A percentile compares a stretch with the other conserved stretches of the same genome.
phyloP scores from a whole-genome alignment of 2,329 filamentous ascomycete species.

The Ophiostoma perfectum region DNA sequence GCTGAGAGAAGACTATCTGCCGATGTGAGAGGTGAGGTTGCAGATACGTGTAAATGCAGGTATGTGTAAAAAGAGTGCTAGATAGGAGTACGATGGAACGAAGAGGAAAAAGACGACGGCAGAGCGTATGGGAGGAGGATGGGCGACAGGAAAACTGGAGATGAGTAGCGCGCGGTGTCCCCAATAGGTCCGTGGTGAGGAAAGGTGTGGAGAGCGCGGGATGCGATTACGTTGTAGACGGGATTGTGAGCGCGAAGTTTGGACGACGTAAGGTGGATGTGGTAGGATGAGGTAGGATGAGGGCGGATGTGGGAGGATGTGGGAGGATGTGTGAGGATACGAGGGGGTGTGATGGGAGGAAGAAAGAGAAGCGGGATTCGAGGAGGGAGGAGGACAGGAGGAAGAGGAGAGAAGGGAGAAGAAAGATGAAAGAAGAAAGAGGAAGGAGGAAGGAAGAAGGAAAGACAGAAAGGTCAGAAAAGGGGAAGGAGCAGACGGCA shows the following conservation, averaged over 20 bases:
- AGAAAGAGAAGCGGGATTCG: neutral
- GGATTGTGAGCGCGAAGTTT: neutral
- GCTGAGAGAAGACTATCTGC: neutral
- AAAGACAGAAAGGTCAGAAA: neutral
- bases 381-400: neutral
- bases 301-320: neutral
- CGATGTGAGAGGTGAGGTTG: neutral
- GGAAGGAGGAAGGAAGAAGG: neutral
- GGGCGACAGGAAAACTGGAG: constrained; percentile 5
- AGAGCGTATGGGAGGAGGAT: neutral
- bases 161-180: neutral
- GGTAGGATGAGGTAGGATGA: neutral
- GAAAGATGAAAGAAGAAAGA: neutral
- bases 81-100: neutral
- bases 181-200: neutral
- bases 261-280: neutral
- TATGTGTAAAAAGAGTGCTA: neutral
- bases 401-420: neutral
- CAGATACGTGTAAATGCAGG: neutral
- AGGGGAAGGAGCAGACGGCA: no score
- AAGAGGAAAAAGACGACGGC: neutral
- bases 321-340: no score
- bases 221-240: neutral
- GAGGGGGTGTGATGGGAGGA: neutral
- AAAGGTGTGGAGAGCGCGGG: neutral